Base-by-base conservation (phyloP, 441 rosid genomes). In the Bocquillonia castaneifolia region DNA sequence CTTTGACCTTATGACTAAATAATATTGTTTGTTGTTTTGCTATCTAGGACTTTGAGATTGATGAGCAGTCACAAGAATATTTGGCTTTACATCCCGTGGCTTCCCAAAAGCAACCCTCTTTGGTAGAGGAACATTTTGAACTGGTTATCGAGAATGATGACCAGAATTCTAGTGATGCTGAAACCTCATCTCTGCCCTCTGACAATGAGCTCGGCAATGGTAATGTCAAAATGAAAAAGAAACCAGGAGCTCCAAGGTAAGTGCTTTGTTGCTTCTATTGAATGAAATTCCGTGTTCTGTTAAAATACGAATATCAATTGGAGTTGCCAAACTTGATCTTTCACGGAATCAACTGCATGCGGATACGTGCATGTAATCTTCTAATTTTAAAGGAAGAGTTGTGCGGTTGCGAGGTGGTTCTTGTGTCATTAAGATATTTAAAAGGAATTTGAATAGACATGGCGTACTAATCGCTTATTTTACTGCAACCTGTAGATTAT, bases 61-160 rank as follows among this genome's bases (percentile, higher is more conserved):
- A 90, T 69, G 84, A 73, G 60, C 72, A 79, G 26, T 88, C 97
- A 6, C 71, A 60, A 67, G 91, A 93, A 75, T 93, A 82, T 68
- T 22, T 78, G 70, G 83, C 94, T 31, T 79, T 91, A 59, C 97
- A 91, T 84, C 97, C 96, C 29, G 39, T 93, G 82, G 79, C 82
- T 63, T 56, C 96, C 23, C 77, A 79, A 77, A 85, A 79, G 74
- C 89, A 80, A 69, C 79, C 87, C 8, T 82, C 91, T 59, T 63
- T 88, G 76, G 64, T 91, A 56, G 88, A 85, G 59, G 98, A 93
- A 69, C 93, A 93, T 79, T 93, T 93, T 78, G 89, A 89, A 74
- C 86, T 83, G 60, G 82, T 83, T 29, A 68, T 66, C 36, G 96
- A 83, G 60, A 80, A 79, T 20, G 83, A 71, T 32, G 85, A 85